Evolutionary conservation across 202 grass and related monocot species (phyloP).

Genomic region (Bolboschoenoplectus hybrid): DNA sequence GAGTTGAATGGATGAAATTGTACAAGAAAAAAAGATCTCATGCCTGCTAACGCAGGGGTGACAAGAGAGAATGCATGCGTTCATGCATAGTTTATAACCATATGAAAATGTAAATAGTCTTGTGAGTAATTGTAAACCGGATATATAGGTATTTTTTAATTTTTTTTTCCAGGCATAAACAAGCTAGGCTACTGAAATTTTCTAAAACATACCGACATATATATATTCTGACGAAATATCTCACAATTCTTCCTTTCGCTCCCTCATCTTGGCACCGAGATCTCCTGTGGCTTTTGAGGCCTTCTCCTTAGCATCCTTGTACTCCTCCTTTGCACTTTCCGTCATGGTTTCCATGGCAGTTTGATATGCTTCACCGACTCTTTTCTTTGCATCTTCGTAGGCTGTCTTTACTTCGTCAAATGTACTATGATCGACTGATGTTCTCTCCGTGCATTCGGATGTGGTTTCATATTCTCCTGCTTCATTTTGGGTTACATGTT

Average conservation of each 20-base stretch:
- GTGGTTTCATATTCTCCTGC: not conserved
- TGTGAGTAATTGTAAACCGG: too few species aligned
- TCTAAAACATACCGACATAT: not conserved
- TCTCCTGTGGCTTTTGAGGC: slow-evolving; percentile 31
- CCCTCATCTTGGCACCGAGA: slow-evolving; percentile 35
- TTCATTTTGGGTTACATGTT: not conserved
- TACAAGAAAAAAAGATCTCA: too few species aligned
- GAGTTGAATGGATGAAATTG: too few species aligned
- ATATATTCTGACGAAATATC: not conserved
- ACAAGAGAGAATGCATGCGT: too few species aligned
- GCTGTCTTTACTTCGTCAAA: slow-evolving; percentile 14
- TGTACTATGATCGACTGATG: not conserved
- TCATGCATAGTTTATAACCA: too few species aligned
- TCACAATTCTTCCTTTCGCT: slow-evolving; percentile 34
- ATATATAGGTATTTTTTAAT: not conserved
- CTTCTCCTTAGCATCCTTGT: slow-evolving; percentile 48
- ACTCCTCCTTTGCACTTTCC: slow-evolving; percentile 11
- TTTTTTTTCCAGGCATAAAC: not conserved
- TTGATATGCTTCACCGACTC: slow-evolving; percentile 29
- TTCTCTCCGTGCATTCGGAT: not conserved
- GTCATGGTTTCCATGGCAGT: slow-evolving; percentile 41
- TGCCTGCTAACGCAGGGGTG: too few species aligned
- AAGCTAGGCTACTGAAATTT: not conserved
- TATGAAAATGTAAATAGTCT: too few species aligned
- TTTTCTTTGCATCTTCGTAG: slow-evolving; percentile 43